Conservation (phyloP, 768 basidiomycete genomes). For the Russula griseocarnosa region DNA sequence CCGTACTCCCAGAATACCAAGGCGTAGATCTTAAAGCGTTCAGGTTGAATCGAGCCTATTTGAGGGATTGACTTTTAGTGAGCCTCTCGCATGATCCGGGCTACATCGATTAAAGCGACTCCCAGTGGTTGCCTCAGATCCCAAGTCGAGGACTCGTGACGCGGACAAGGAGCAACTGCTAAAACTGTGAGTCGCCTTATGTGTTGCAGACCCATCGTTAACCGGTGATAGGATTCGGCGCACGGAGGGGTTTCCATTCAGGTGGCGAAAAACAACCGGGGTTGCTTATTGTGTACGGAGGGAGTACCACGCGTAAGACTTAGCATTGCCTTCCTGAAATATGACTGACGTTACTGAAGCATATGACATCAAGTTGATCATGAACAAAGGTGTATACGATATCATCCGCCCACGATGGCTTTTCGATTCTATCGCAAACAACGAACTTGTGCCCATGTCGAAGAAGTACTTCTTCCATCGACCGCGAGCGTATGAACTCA, state of each 20-base stretch:
- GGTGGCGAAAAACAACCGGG: conserved; percentile 53
- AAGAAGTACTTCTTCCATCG: conserved; percentile 82
- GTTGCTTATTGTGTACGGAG: conserved; percentile 63
- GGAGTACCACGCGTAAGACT: conserved; percentile 58
- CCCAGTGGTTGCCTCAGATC: conserved; percentile 71
- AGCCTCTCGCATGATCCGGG: conserved; percentile 32
- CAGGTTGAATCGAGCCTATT: conserved; percentile 63
- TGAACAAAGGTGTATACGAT: conserved; percentile 65
- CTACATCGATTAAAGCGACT: conserved; percentile 1
- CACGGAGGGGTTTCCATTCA: conserved; percentile 67
- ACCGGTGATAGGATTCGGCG: conserved; percentile 52
- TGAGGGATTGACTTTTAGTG: conserved; percentile 74
- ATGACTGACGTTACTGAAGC: conserved; percentile 41
- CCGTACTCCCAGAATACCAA: conserved; percentile 60
- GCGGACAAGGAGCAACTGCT: conserved; percentile 66
- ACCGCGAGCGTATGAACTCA: conserved; percentile 46
- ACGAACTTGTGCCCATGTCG: conserved; percentile 53
- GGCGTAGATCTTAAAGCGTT: conserved; percentile 60
- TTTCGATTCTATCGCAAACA: conserved; percentile 62
- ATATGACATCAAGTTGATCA: conserved; percentile 64
- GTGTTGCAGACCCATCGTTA: conserved; percentile 5
- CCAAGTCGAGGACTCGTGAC: conserved; percentile 61
- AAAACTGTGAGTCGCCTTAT: conserved; percentile 50
- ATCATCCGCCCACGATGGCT: conserved; percentile 83
- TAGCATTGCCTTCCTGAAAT: too few relatives aligned